Conservation (phyloP, 768 basidiomycete genomes). For the Collybia sp. region DNA sequence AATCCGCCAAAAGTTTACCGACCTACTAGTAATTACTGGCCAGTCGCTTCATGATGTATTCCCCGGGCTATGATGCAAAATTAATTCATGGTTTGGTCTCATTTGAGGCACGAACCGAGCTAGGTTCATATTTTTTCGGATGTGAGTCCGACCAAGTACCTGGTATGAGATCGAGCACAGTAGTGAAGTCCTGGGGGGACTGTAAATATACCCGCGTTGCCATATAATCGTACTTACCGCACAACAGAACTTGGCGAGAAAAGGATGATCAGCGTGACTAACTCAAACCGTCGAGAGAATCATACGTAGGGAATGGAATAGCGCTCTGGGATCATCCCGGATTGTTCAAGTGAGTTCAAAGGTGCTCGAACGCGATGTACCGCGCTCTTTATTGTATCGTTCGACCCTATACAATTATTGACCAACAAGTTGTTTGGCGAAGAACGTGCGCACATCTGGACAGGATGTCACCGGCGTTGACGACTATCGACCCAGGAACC, state of each 20-base stretch:
- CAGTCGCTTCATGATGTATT: constrained; percentile 35
- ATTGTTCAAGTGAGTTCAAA: constrained; percentile 9
- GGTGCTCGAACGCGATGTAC: constrained; percentile 50
- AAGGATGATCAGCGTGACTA: background rate
- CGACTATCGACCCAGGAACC: constrained; percentile 39
- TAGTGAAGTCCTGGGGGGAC: constrained; percentile 29
- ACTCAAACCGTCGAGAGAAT: background rate
- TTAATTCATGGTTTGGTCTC: background rate
- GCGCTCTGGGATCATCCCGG: constrained; percentile 40
- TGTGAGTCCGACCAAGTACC: constrained; percentile 40
- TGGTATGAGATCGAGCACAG: constrained; percentile 45
- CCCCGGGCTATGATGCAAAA: constrained; percentile 18
- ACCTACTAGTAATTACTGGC: no score
- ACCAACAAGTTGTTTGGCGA: background rate
- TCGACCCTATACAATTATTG: constrained; percentile 29
- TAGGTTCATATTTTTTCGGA: constrained; percentile 48
- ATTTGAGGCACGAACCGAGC: constrained; percentile 20
- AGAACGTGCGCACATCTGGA: constrained; percentile 34
- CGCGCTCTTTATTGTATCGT: constrained; percentile 43
- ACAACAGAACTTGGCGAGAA: constrained; percentile 21
- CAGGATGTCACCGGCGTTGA: constrained; percentile 49
- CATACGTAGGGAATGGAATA: constrained; percentile 63
- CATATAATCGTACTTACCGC: constrained; percentile 18
- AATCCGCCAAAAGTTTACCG: no score
- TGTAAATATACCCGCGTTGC: constrained; percentile 7